Percentiles rank a stretch among this genome's conserved stretches.
These are phyloP conservation scores for Limnanthes douglasii DNA, from an alignment of 345 rosid genomes.

Conservation along the genomic window DNA sequence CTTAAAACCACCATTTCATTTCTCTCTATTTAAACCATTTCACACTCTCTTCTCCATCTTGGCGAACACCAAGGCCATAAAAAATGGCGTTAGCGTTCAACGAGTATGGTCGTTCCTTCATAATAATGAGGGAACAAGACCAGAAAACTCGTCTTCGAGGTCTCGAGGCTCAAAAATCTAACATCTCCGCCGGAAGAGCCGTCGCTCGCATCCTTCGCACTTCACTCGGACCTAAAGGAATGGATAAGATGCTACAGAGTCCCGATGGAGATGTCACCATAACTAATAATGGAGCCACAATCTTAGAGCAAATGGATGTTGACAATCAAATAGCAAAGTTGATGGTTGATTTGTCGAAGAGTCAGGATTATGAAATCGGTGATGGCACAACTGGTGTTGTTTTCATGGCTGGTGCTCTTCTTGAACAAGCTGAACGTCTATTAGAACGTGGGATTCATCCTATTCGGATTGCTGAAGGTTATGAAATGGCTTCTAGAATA, in stretches of 20 bases:
- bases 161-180: conserved; percentile 78
- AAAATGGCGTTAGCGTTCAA: conserved; percentile 88
- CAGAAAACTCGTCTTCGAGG: conserved; percentile 54
- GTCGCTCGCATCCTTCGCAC: conserved; percentile 70
- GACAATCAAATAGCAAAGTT: conserved; percentile 92
- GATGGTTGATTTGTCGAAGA: conserved; percentile 84
- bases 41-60: no score
- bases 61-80: no score
- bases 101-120: conserved; percentile 71
- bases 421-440: conserved; percentile 88
- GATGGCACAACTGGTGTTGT: conserved; percentile 99
- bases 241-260: conserved; percentile 79
- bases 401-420: conserved; percentile 89
- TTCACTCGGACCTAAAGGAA: conserved; percentile 78
- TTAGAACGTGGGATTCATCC: conserved; percentile 97
- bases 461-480: conserved; percentile 89
- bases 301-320: conserved; percentile 98
- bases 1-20: no score
- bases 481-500: conserved; percentile 81
- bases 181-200: conserved; percentile 63
- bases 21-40: no score
- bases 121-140: conserved; percentile 50
- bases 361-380: conserved; percentile 98
- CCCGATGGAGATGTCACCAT: conserved; percentile 71
- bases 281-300: conserved; percentile 98